Conservation (phyloP, 768 basidiomycete species). For the Xerocomellus amylosporus region DNA sequence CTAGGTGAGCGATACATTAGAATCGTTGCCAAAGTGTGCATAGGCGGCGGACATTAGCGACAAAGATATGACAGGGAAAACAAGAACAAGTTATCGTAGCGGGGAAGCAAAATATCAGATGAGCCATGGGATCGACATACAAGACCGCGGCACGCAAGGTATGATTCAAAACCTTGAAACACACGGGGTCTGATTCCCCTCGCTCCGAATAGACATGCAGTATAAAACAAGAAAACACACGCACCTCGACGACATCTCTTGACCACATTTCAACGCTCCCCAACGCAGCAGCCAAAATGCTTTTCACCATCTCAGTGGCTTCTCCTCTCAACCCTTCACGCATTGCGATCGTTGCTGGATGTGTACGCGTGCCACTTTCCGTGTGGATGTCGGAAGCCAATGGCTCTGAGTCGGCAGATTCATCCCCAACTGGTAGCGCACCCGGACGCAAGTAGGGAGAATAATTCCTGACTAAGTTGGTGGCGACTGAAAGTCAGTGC, state of each 20-base stretch:
- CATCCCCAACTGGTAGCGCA: constrained; percentile 9
- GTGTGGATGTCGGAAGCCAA: constrained; percentile 41
- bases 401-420: constrained; percentile 1
- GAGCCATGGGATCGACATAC: constrained; percentile 25
- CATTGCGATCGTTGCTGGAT: constrained; percentile 70
- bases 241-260: constrained; percentile 48
- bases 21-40: constrained; percentile 9
- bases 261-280: constrained; percentile 50
- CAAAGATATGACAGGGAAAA: not conserved
- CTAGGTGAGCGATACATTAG: constrained; percentile 16
- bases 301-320: constrained; percentile 74
- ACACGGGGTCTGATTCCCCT: constrained; percentile 28
- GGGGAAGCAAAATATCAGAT: constrained; percentile 40
- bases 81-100: not conserved
- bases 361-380: constrained; percentile 40
- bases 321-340: constrained; percentile 58
- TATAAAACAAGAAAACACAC: constrained; percentile 5
- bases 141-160: not conserved
- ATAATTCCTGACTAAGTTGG: constrained; percentile 89
- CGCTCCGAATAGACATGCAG: constrained; percentile 1
- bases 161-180: constrained; percentile 38
- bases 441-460: constrained; percentile 69
- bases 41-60: not conserved
- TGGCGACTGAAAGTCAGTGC: constrained; percentile 79
- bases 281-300: constrained; percentile 37